phyloP scores from a whole-genome alignment of 768 basidiomycete genomes.

The Panaeolus papilionaceus region DNA sequence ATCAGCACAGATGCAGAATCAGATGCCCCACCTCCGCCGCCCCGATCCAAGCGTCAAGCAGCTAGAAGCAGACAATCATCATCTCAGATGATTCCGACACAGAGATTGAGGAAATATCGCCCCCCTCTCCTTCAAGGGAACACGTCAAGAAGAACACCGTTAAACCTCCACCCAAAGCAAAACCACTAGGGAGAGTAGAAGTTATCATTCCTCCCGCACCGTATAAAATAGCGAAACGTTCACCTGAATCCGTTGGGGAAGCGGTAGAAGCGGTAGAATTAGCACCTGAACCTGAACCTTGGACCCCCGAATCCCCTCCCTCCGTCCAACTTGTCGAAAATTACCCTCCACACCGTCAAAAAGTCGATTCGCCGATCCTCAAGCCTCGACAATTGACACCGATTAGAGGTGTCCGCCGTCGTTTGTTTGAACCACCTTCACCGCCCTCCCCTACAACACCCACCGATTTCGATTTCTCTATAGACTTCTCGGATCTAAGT shows the following conservation, averaged over 20 bases:
- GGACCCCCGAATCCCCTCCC: constrained; percentile 16
- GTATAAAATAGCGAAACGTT: constrained; percentile 27
- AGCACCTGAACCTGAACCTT: constrained; percentile 12
- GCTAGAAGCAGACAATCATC: constrained; percentile 38
- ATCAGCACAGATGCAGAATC: constrained; percentile 30
- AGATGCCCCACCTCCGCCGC: constrained; percentile 29
- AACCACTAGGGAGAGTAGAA: constrained; percentile 33
- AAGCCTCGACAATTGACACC: constrained; percentile 74
- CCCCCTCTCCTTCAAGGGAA: constrained; percentile 26
- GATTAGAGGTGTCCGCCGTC: constrained; percentile 54
- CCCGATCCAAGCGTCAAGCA: constrained; percentile 33
- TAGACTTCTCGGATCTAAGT: constrained; percentile 53
- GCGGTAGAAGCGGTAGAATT: neutral
- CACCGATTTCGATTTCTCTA: constrained; percentile 58
- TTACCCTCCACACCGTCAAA: constrained; percentile 26
- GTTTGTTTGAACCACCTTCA: constrained; percentile 49
- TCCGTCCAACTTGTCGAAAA: neutral
- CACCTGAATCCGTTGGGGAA: neutral
- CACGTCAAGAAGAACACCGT: constrained; percentile 20
- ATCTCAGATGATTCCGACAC: constrained; percentile 58
- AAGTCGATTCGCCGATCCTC: constrained; percentile 29
- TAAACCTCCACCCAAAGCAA: constrained; percentile 5
- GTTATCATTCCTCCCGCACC: constrained; percentile 49
- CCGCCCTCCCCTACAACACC: constrained; percentile 65
- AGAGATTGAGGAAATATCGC: constrained; percentile 30